Conservation (phyloP, 768 basidiomycete species). For the Leccinum broughii region DNA sequence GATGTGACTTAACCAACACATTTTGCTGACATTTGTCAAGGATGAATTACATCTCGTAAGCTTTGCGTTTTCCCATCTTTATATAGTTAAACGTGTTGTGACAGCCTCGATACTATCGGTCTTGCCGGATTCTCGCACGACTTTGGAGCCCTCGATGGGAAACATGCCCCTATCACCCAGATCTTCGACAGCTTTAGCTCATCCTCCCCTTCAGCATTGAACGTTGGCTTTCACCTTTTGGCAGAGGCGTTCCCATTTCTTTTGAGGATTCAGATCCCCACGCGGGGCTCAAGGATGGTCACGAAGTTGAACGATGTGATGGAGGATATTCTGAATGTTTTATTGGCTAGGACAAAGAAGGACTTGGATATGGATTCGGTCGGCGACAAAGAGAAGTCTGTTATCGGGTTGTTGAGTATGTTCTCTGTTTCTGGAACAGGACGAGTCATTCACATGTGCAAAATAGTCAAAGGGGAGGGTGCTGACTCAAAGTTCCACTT, state of each 20-base stretch:
- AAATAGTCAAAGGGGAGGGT: no score
- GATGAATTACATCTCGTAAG: neutral
- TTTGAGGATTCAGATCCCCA: neutral
- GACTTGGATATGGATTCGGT: neutral
- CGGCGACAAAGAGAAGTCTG: neutral
- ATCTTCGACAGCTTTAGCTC: neutral
- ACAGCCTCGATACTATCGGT: neutral
- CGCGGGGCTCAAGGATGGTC: neutral
- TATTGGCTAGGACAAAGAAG: neutral
- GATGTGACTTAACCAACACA: neutral
- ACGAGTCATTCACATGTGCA: no score
- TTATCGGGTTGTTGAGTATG: no score
- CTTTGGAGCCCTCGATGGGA: neutral
- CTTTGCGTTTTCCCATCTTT: neutral
- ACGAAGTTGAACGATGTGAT: neutral
- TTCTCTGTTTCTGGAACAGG: no score
- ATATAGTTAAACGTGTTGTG: neutral
- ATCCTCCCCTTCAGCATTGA: neutral
- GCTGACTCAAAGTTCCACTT: no score
- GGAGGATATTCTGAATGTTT: neutral
- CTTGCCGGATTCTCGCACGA: neutral
- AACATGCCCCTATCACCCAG: neutral
- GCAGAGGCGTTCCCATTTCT: neutral
- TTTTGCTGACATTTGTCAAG: neutral
- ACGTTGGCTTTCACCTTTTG: neutral